A percentile compares a stretch with the other conserved stretches of the same genome.
Evolutionary conservation across 768 basidiomycete genomes (phyloP).

Genomic region (Myochromella boudieri): DNA sequence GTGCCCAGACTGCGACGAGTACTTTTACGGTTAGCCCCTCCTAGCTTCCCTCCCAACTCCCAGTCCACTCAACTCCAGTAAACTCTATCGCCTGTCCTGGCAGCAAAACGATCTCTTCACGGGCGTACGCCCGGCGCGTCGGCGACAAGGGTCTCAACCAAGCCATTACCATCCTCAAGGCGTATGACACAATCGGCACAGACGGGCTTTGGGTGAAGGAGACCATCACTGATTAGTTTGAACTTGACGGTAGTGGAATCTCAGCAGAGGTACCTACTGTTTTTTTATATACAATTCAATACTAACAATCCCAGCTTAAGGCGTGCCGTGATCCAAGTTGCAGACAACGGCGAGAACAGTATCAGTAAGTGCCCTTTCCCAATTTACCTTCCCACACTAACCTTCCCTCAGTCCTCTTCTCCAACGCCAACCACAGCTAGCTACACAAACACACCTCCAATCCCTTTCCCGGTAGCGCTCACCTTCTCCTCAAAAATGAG

Average conservation of each 20-base stretch:
- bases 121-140: conserved; percentile 43
- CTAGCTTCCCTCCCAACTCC: background rate
- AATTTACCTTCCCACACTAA: too few species aligned
- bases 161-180: conserved; percentile 54
- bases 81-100: conserved; percentile 53
- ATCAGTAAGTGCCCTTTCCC: conserved; percentile 42
- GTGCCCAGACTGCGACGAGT: conserved; percentile 65
- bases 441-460: too few species aligned
- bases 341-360: conserved; percentile 58
- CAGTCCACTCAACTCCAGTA: conserved; percentile 32
- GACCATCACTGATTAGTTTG: conserved; percentile 38
- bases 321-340: conserved; percentile 60
- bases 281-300: background rate
- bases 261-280: conserved; percentile 35
- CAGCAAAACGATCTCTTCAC: conserved; percentile 60
- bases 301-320: conserved; percentile 53
- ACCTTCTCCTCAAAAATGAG: conserved; percentile 62
- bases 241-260: conserved; percentile 35
- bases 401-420: conserved; percentile 47
- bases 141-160: conserved; percentile 71
- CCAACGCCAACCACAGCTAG: conserved; percentile 54
- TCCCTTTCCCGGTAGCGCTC: conserved; percentile 40
- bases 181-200: conserved; percentile 53
- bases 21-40: conserved; percentile 45
- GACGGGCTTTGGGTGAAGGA: conserved; percentile 53